Evolutionary conservation across 345 rosid species (phyloP), one percentile per base, ranked within the genome.

Genomic region (Brassica incana): DNA sequence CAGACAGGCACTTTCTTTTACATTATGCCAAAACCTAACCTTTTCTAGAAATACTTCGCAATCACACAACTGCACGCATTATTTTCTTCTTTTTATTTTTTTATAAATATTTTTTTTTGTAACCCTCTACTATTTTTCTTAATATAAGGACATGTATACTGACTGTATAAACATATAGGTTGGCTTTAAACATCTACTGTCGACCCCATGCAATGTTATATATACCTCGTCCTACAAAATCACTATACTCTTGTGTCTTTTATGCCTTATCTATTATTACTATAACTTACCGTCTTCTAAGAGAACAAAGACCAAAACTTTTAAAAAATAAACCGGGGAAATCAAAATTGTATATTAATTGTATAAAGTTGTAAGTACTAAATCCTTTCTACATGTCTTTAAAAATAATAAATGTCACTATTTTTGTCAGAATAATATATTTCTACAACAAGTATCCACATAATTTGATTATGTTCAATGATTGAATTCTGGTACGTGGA

Each of bases 21-120:
- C 67, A 59, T 83, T 80, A 84, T 81, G 86, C 88, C 91, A 84
- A 87, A 85, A 86, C 82, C 83, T 78, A 81, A 77, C 87, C 82
- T 66, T 84, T 86, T 67, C 38, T 75, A 77, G 92, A 85, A 79
- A 50, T 50, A 82, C 67, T 70, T 75, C 76, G 43, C 76, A 36
- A 69, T 70, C 79, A 80, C 79, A 70, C 68, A 64, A 64, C 54
- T 80, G 76, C 83, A 80, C 71, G 76, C 76, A 75, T 64, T 74
- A 15, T 74, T 50, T 4, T n/a, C 5, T 50, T n/a, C 2, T 50
- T 3, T 48, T 48, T 48, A 14, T 20, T 48, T 48, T 48, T 12
- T 0, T 27, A 27, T 27, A 43, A 9, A 48, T 12, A 12, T 9
- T 5, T 5, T 79, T 67, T 23, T 79, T 79, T 78, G 2, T 12